These are phyloP conservation scores for Aspergillus sclerotialis DNA, from an alignment of 2,329 filamentous ascomycete species.

Conservation along the genomic window DNA sequence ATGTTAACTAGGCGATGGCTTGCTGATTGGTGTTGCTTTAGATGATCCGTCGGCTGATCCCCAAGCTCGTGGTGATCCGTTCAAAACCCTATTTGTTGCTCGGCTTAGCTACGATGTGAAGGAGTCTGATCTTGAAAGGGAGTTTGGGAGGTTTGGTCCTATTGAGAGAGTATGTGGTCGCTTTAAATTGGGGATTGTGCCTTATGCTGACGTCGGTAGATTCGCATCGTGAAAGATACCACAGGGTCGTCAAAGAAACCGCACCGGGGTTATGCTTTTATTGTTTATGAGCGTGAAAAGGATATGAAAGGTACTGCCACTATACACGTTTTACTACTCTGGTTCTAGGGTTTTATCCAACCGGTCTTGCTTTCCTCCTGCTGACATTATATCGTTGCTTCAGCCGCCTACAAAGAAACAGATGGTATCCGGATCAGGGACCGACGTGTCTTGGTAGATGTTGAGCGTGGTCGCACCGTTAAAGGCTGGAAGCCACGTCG, in stretches of 20 bases:
- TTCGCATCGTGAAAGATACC: slow-evolving; percentile 77
- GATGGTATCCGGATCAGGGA: slow-evolving; percentile 92
- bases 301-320: slow-evolving; percentile 87
- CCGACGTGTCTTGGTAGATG: slow-evolving; percentile 85
- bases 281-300: slow-evolving; percentile 93
- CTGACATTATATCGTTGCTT: slow-evolving; percentile 30
- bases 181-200: neutral
- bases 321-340: slow-evolving; percentile 6
- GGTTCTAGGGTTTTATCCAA: neutral
- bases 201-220: slow-evolving; percentile 45
- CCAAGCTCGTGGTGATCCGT: slow-evolving; percentile 86
- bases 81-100: slow-evolving; percentile 89
- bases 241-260: slow-evolving; percentile 62
- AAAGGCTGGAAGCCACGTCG: slow-evolving; percentile 88
- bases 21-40: slow-evolving; percentile 26
- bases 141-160: slow-evolving; percentile 87
- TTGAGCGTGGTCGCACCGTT: slow-evolving; percentile 90
- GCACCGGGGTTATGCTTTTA: slow-evolving; percentile 88
- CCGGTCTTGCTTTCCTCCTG: slow-evolving; percentile 7
- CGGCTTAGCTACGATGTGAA: slow-evolving; percentile 84
- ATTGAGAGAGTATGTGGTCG: slow-evolving; percentile 88
- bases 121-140: slow-evolving; percentile 82
- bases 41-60: slow-evolving; percentile 78
- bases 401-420: slow-evolving; percentile 83
- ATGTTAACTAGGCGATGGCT: neutral